Evolutionary conservation across 768 basidiomycete species (phyloP), one percentile per base, ranked within the genome.

Genomic region (Lactifluus piperatus): DNA sequence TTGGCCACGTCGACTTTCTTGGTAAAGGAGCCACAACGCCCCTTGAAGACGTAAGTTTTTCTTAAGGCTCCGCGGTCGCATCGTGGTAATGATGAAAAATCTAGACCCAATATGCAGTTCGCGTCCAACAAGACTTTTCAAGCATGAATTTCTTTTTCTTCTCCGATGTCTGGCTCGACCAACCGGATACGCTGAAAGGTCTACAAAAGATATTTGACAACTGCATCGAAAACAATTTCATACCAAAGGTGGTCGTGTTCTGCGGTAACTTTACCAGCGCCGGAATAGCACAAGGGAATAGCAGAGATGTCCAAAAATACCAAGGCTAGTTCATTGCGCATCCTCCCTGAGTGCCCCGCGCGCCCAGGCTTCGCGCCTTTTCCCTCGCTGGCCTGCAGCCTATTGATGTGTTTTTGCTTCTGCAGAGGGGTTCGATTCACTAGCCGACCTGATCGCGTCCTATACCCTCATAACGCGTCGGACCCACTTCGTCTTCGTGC

Each of bases 101-200:
- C 10, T 45, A 11, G 88, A 74, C 78, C 27, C 79, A 85, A 70
- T 82, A 83, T 62, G 73, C 81, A 26, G 71, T 75, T 30, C 83
- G 87, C 14, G 73, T 91, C 46, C 78, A 78, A 57, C 80, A 83
- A 64, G 88, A 91, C 54, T 74, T 88, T 20, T 73, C 84, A 14
- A 85, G 94, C 55, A 75, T 91, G 34, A 81, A 90, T 52, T 93
- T 97, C 75, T 92, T 97, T 72, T 84, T 97, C 67, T 77, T 98
- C 39, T 98, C 97, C 0, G 97, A 99, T 70, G 85, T 98, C 3
- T 94, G 93, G 89, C 77, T 99, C 24, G 95, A 99, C 72, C 84
- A 91, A 63, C 85, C 91, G 0, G 81, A 85, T 58, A 93, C 92
- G 1, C 72, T 98, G 4, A 69, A 76, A 5, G 92, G 91, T 4